phyloP scores from a whole-genome alignment of 352 stramenopile genomes.

The Globisporangium rhizosaccharum region DNA sequence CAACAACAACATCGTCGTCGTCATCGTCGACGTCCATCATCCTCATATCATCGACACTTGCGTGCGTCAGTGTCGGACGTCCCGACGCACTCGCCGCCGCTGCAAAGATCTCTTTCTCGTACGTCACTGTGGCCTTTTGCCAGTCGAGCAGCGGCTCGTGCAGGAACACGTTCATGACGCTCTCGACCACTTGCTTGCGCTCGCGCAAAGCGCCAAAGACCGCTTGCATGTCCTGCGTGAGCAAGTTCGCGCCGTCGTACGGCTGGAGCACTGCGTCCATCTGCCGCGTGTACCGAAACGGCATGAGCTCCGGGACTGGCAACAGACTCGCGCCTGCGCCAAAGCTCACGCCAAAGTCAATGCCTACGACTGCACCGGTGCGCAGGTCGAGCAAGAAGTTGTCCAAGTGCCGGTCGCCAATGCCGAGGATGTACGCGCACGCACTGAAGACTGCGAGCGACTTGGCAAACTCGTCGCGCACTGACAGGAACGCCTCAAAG shows the following conservation, averaged over 20 bases:
- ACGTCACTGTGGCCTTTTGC: constrained; percentile 64
- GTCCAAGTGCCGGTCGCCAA: constrained; percentile 89
- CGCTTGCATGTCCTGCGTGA: constrained; percentile 79
- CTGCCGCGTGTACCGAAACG: constrained; percentile 85
- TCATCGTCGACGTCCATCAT: too few species aligned
- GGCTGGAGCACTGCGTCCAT: constrained; percentile 67
- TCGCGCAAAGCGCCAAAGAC: constrained; percentile 80
- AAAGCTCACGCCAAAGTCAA: constrained; percentile 92
- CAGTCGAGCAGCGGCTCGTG: constrained; percentile 90
- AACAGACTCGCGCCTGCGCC: constrained; percentile 76
- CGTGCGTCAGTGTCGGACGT: constrained; percentile 17
- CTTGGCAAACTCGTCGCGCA: constrained; percentile 80
- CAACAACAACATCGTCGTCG: too few species aligned
- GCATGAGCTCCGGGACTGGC: constrained; percentile 86
- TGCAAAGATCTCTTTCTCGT: constrained; percentile 54
- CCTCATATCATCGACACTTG: background rate
- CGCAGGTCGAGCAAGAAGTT: constrained; percentile 86
- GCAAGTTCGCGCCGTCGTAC: constrained; percentile 57
- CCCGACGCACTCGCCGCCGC: constrained; percentile 4
- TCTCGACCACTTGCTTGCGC: constrained; percentile 80
- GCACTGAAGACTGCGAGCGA: constrained; percentile 84
- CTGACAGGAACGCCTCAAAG: constrained; percentile 77
- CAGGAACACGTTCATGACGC: constrained; percentile 90
- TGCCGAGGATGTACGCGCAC: constrained; percentile 86
- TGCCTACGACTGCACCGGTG: constrained; percentile 79